Percentiles rank a stretch among this genome's conserved stretches.
phyloP scores from a whole-genome alignment of 1,284 basidiomycete genomes.

The Leccinum pachyderme region DNA sequence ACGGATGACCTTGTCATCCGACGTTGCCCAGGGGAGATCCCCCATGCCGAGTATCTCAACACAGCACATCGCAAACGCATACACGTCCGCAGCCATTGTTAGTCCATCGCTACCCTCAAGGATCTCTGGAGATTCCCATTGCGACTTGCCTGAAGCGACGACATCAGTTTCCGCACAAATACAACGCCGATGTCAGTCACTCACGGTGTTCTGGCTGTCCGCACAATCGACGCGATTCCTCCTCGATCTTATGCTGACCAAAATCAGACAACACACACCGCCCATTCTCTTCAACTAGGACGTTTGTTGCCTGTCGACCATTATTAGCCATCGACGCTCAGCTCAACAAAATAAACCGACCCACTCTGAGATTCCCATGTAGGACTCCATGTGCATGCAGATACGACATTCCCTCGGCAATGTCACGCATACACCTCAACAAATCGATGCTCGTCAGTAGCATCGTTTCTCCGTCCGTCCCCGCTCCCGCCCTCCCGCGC shows the following conservation, averaged over 20 bases:
- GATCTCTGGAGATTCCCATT: constrained; percentile 77
- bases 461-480: neutral
- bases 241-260: constrained; percentile 76
- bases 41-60: constrained; percentile 69
- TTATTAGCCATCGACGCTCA: neutral
- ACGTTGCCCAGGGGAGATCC: constrained; percentile 55
- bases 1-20: constrained; percentile 59
- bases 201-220: constrained; percentile 51
- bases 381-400: constrained; percentile 61
- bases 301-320: constrained; percentile 58
- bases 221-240: constrained; percentile 61
- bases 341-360: neutral
- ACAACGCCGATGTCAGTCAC: constrained; percentile 23
- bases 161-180: neutral
- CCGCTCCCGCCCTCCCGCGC: constrained; percentile 7
- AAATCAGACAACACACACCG: constrained; percentile 76
- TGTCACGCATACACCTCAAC: constrained; percentile 63
- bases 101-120: constrained; percentile 63
- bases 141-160: constrained; percentile 44
- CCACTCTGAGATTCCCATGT: constrained; percentile 72
- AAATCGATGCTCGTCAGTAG: constrained; percentile 39
- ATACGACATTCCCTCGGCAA: constrained; percentile 76
- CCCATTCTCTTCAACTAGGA: constrained; percentile 65
- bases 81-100: constrained; percentile 65
- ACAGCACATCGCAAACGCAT: constrained; percentile 71